Base-by-base conservation (phyloP, 495 filamentous ascomycete genomes). In the Aspergillus hancockii region DNA sequence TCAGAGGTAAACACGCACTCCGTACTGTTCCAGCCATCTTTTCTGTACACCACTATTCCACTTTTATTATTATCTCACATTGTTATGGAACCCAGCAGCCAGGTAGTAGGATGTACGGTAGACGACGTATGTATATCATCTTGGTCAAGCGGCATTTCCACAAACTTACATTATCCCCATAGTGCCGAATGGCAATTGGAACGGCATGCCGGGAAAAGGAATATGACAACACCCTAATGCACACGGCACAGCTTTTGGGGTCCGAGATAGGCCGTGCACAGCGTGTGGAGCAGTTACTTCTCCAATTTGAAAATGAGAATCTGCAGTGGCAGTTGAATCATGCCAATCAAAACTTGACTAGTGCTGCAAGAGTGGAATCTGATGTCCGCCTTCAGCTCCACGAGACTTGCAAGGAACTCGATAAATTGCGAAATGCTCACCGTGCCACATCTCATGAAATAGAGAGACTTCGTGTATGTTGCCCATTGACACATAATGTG, bases 271-370 rank as follows among this genome's bases (percentile, higher is more conserved):
- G 79, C 23, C 84, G 92, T 10, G 75, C 84, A 58, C 65, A 87
- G 40, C 82, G 84, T 51, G 75, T 93, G 60, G 83, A 89, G 47
- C 76, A 86, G 49, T 69, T 92, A 18, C 64, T 93, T 34, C 76
- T 90, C 30, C 81, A 88, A 54, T 85, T 91, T 59, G 89, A 96
- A 55, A 88, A 88, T 59, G 85, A 90, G 50, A 73, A 78, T 16
- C 70, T 88, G 45, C 84, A 86, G 55, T 78, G 80, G 30, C 81
- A 86, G 62, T 72, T 95, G 25, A 70, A 78, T 19, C 74, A 85
- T 54, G 75, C 78, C 51, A 77, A 85, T 52, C 75, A 79, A 54
- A 79, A 80, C 40, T 67, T 83, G 16, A 74, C 79, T 54, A 67
- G 63, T 23, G 63, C 85, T 21, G 77, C 83, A 49, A 65, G 67